These are phyloP conservation scores for Mucor saturninus DNA, from an alignment of 371 early-diverging fungal species.

Conservation along the genomic window DNA sequence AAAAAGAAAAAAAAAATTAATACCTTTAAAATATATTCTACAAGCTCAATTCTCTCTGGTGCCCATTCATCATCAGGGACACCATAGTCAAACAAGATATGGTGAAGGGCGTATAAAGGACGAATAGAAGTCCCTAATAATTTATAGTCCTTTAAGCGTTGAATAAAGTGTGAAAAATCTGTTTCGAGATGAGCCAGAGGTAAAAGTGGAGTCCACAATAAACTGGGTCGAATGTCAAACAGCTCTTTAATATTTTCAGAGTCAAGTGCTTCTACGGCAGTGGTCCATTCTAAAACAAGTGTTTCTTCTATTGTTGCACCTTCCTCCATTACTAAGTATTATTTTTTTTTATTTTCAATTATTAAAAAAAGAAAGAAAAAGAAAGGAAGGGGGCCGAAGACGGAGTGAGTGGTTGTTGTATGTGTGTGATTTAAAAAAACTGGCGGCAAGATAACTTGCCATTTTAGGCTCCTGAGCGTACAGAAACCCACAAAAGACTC, in stretches of 20 bases:
- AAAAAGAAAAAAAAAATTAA: background rate
- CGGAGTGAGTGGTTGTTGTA: no score
- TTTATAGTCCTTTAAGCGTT: slow-evolving; percentile 18
- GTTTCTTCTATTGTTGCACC: slow-evolving; percentile 17
- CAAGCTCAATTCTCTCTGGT: slow-evolving; percentile 23
- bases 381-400: background rate
- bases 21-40: slow-evolving; percentile 31
- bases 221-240: slow-evolving; percentile 19
- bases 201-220: slow-evolving; percentile 31
- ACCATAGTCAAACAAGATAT: slow-evolving; percentile 31
- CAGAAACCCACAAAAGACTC: no score
- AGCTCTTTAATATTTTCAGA: slow-evolving; percentile 23
- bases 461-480: background rate
- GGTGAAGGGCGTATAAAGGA: slow-evolving; percentile 32
- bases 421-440: background rate
- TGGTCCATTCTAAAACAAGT: slow-evolving; percentile 31
- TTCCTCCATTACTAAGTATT: background rate
- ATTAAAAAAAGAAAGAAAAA: background rate
- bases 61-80: slow-evolving; percentile 30
- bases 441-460: slow-evolving; percentile 6
- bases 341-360: background rate
- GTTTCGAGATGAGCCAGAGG: slow-evolving; percentile 25
- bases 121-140: slow-evolving; percentile 24
- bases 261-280: slow-evolving; percentile 33
- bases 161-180: slow-evolving; percentile 30